phyloP scores from a whole-genome alignment of 805 yeast species.

The Metschnikowia baotianmanensis region DNA sequence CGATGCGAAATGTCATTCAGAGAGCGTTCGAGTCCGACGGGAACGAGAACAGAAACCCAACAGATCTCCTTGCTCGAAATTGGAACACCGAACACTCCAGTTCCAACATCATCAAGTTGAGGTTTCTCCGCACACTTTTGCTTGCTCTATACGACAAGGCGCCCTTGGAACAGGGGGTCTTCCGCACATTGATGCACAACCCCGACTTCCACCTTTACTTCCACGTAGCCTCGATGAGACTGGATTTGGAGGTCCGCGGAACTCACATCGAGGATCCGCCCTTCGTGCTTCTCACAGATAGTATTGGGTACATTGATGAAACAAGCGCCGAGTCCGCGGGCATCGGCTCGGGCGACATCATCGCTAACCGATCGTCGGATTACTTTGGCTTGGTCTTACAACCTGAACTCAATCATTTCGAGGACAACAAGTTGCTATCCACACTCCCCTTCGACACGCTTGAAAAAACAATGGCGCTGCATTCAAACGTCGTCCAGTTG shows the following conservation, averaged over 20 bases:
- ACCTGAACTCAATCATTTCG: background rate
- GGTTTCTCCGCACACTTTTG: slow-evolving; percentile 15
- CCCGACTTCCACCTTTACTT: slow-evolving; percentile 15
- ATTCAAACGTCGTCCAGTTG: slow-evolving; percentile 2
- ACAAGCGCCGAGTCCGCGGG: background rate
- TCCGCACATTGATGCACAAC: slow-evolving; percentile 7
- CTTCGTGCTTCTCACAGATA: too few species aligned
- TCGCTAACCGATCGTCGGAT: slow-evolving; percentile 6
- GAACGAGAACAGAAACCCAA: background rate
- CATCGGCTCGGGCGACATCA: slow-evolving; percentile 5
- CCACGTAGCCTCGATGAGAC: slow-evolving; percentile 4
- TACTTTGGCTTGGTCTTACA: slow-evolving; percentile 13
- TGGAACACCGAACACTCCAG: slow-evolving; percentile 7
- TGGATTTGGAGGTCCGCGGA: background rate
- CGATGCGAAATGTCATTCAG: slow-evolving; percentile 4
- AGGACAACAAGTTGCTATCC: background rate
- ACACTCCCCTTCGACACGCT: slow-evolving; percentile 12
- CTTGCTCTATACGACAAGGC: slow-evolving; percentile 5
- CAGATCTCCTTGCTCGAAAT: background rate
- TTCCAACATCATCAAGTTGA: slow-evolving; percentile 14
- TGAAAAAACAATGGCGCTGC: slow-evolving; percentile 8
- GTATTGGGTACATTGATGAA: background rate
- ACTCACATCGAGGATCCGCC: background rate
- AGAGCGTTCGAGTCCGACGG: slow-evolving; percentile 10
- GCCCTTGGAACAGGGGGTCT: slow-evolving; percentile 1